Percentiles rank a stretch among this genome's conserved stretches.
Conservation (phyloP, 345 rosid genomes). For the Schrenkiella parvula region DNA sequence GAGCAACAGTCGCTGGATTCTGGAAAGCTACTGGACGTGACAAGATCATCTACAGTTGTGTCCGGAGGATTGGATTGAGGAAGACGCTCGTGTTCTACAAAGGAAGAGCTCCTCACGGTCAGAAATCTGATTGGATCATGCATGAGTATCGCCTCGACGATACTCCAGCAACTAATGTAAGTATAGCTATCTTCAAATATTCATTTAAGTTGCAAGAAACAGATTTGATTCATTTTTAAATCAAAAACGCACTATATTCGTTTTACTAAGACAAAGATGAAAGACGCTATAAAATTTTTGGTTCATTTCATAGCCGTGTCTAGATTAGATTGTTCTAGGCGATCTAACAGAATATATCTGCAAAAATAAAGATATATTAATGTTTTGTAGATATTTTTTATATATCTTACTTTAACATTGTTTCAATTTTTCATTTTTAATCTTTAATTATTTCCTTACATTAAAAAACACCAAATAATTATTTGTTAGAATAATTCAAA, state of each 20-base stretch:
- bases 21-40: constrained; percentile 99
- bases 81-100: constrained; percentile 91
- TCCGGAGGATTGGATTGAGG: constrained; percentile 72
- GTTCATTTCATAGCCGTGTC: neutral
- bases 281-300: neutral
- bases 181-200: constrained; percentile 9
- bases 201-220: neutral
- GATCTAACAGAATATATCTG: neutral
- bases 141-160: constrained; percentile 97
- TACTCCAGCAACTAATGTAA: constrained; percentile 36
- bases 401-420: neutral
- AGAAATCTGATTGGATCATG: constrained; percentile 99
- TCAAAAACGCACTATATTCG: neutral
- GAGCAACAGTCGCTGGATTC: constrained; percentile 91
- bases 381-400: neutral
- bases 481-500: neutral
- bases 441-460: neutral
- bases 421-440: neutral
- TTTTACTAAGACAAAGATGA: neutral
- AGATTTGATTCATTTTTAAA: too few relatives aligned
- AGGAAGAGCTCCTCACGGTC: constrained; percentile 97
- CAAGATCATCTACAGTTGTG: constrained; percentile 76
- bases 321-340: neutral
- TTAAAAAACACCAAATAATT: neutral
- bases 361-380: neutral